Evolutionary conservation across 1,284 basidiomycete species (phyloP).

Genomic region (Tranzscheliella williamsii): DNA sequence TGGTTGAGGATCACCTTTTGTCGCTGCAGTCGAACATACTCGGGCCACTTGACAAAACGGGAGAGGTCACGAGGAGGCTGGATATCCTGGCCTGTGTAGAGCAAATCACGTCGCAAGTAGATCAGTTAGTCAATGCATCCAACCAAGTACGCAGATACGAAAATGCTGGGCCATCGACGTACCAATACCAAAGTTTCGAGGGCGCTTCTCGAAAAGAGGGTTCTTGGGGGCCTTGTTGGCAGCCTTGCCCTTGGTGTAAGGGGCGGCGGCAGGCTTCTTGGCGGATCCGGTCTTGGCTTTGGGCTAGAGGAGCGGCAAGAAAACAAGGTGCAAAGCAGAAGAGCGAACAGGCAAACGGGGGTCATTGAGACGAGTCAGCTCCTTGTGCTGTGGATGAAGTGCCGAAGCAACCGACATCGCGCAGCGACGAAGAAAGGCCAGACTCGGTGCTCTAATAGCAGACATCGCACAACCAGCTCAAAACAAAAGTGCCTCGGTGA

Average conservation of each 20-base stretch:
- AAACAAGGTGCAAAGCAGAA: slow-evolving; percentile 2
- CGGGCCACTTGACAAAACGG: slow-evolving; percentile 99
- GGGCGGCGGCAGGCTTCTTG: slow-evolving; percentile 55
- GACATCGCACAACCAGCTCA: slow-evolving; percentile 1
- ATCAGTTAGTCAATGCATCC: too few relatives aligned
- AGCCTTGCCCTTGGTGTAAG: slow-evolving; percentile 57
- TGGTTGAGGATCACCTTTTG: slow-evolving; percentile 99
- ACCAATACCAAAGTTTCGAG: slow-evolving; percentile 97
- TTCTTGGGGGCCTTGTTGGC: slow-evolving; percentile 74
- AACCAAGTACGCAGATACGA: too few relatives aligned
- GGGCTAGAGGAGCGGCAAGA: slow-evolving; percentile 41
- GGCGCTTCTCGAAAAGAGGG: slow-evolving; percentile 88
- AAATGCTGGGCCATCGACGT: slow-evolving; percentile 61
- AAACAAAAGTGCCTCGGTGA: slow-evolving; percentile 8
- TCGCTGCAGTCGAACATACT: slow-evolving; percentile 96
- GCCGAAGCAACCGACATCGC: slow-evolving; percentile 27
- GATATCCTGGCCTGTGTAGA: slow-evolving; percentile 88
- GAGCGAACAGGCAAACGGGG: slow-evolving; percentile 13
- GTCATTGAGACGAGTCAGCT: slow-evolving; percentile 60
- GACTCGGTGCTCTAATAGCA: slow-evolving; percentile 56
- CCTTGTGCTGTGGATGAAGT: slow-evolving; percentile 38
- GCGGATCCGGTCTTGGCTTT: slow-evolving; percentile 57
- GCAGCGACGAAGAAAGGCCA: slow-evolving; percentile 24
- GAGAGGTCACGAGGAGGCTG: slow-evolving; percentile 88
- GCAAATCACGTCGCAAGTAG: too few relatives aligned